A percentile compares a stretch with the other conserved stretches of the same genome.
Evolutionary conservation across 331 rosid species (phyloP).

Genomic region (Acacia concinna): DNA sequence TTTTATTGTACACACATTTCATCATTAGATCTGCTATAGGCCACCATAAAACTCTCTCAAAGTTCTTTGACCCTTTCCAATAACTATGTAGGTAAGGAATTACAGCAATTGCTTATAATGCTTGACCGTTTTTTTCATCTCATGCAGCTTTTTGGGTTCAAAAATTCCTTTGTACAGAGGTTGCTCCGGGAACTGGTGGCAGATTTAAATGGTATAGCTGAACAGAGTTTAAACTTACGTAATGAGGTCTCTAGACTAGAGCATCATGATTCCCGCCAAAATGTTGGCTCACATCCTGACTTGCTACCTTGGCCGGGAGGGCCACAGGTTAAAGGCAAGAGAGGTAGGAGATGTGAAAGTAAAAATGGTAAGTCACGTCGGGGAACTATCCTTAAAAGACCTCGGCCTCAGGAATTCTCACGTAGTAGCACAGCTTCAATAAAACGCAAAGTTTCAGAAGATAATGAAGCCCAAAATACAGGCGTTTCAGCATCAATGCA

Average conservation of each 20-base stretch:
- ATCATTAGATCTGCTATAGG: background rate
- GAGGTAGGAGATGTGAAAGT: constrained; percentile 50
- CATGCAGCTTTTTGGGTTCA: constrained; percentile 87
- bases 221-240: constrained; percentile 39
- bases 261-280: constrained; percentile 29
- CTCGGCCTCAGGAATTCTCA: constrained; percentile 41
- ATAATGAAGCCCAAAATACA: constrained; percentile 24
- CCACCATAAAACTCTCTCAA: background rate
- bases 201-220: constrained; percentile 57
- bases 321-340: constrained; percentile 52
- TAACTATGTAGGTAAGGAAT: background rate
- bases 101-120: constrained; percentile 1
- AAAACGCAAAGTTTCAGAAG: constrained; percentile 33
- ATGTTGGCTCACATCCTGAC: constrained; percentile 41
- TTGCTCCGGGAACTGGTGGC: constrained; percentile 75
- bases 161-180: constrained; percentile 70
- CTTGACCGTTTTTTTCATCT: constrained; percentile 21
- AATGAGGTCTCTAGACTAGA: constrained; percentile 39
- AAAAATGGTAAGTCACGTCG: constrained; percentile 32
- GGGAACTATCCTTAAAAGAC: constrained; percentile 27
- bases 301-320: constrained; percentile 34
- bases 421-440: constrained; percentile 37
- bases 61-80: background rate
- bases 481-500: constrained; percentile 24
- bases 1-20: background rate